Evolutionary conservation across 192 early-diverging fungal species (phyloP), one percentile per base, ranked within the genome.

Genomic region (Backusella sp.): DNA sequence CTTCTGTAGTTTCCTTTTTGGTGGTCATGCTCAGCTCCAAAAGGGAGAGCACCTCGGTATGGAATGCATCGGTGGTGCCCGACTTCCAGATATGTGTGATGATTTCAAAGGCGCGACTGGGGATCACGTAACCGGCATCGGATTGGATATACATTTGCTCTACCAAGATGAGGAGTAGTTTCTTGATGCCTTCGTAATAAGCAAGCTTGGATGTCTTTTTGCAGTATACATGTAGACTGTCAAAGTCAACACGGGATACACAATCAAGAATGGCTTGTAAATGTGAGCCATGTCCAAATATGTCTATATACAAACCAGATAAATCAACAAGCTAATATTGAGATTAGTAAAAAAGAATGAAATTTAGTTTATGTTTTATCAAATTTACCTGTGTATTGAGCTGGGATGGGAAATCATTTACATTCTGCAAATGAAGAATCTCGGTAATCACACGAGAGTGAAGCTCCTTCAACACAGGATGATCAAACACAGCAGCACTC

Each of bases 401-500:
- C 19, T 34, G 39, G 49, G 17, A 21, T 67, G 73, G 73, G 41
- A 76, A 53, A 41, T 21, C 14, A 7, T 66, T 35, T 8, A 26
- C 11, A 42, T 53, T 35, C 17, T 68, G 32, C n/a, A 76, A 39
- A 14, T 70, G 67, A 23, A 67, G 17, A 7, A 76, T 59, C 17
- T 49, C 26, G 4, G 37, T 32, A 4, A 46, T 21, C 3, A 76
- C 2, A 37, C 21, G 65, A 36, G 67, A 32, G 21, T 67, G 37
- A 11, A 76, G 9, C 2, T 78, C 71, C 30, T 78, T 65, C 34
- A 78, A 23, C 6, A 49, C 46, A 8, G 77, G 77, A 42, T 78
- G 77, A 30, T 49, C 36, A 68, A 78, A 73, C 0, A 78, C 30
- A 36, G 67, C 12, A 14, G 21, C 14, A 11, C 41, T 68, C 6